A percentile compares a stretch with the other conserved stretches of the same genome.
phyloP scores from a whole-genome alignment of 139 green algal species.

The Limnomonas spitsbergensis region DNA sequence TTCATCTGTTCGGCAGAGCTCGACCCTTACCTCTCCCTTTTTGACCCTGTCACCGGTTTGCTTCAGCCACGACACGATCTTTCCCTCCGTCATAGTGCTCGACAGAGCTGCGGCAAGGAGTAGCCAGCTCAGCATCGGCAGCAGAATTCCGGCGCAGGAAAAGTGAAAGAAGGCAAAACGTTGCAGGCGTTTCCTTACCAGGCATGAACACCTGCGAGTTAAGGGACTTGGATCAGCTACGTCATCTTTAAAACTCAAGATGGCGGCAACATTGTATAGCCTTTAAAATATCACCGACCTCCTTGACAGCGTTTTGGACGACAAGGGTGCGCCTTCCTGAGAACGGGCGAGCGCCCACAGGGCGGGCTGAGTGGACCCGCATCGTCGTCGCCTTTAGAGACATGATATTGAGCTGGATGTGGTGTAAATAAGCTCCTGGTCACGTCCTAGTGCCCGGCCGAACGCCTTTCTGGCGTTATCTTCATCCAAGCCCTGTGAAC shows the following conservation, averaged over 20 bases:
- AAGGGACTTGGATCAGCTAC: not conserved
- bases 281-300: not conserved
- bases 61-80: slow-evolving; percentile 97
- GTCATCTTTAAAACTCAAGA: too few relatives aligned
- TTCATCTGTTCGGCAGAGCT: too few relatives aligned
- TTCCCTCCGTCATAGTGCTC: slow-evolving; percentile 55
- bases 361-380: not conserved
- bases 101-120: slow-evolving; percentile 13
- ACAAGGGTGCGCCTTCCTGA: slow-evolving; percentile 23
- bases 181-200: not conserved
- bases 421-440: not conserved
- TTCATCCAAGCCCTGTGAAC: not conserved
- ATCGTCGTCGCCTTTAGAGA: not conserved
- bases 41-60: slow-evolving; percentile 83
- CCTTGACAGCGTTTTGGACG: slow-evolving; percentile 21
- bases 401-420: not conserved
- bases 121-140: too few relatives aligned
- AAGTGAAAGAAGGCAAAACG: not conserved
- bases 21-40: slow-evolving; percentile 51
- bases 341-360: not conserved
- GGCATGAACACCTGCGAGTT: slow-evolving; percentile 15
- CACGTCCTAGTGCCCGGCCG: not conserved
- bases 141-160: not conserved
- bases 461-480: not conserved
- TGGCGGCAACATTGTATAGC: not conserved